Percentiles rank a stretch among this genome's conserved stretches.
phyloP scores from a whole-genome alignment of 2,329 filamentous ascomycete species.

The Trichophyton verrucosum region DNA sequence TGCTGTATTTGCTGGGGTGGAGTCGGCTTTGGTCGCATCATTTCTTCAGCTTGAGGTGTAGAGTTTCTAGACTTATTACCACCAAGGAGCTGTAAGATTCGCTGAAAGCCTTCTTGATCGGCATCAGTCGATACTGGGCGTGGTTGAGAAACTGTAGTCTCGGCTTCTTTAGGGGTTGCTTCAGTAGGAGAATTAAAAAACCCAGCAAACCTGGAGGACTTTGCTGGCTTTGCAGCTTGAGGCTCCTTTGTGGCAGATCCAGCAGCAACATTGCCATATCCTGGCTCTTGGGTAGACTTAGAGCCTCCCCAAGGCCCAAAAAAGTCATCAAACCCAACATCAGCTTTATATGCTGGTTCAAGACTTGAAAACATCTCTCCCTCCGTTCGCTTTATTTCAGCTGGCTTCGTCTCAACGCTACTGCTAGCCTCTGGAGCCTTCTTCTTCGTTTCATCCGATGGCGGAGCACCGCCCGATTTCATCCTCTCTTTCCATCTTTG shows the following conservation, averaged over 20 bases:
- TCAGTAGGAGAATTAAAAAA: constrained; percentile 55
- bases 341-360: constrained; percentile 50
- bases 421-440: constrained; percentile 21
- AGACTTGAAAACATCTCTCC: constrained; percentile 42
- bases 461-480: constrained; percentile 52
- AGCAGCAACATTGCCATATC: constrained; percentile 17
- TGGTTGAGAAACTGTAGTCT: constrained; percentile 22
- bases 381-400: constrained; percentile 31
- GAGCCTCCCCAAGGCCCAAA: constrained; percentile 51
- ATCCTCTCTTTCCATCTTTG: constrained; percentile 88
- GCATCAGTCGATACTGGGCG: constrained; percentile 41
- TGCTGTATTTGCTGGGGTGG: constrained; percentile 14
- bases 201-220: constrained; percentile 75
- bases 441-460: constrained; percentile 33
- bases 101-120: constrained; percentile 77
- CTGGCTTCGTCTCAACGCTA: constrained; percentile 28
- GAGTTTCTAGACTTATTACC: constrained; percentile 35
- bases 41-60: constrained; percentile 32
- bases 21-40: constrained; percentile 21
- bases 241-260: constrained; percentile 30
- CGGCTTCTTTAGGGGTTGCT: constrained; percentile 33
- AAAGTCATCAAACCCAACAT: constrained; percentile 63
- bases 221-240: constrained; percentile 43
- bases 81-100: constrained; percentile 70
- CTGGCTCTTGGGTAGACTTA: constrained; percentile 31